Base-by-base conservation (phyloP, 2,329 filamentous ascomycete genomes). In the Hypoxylon sp. region DNA sequence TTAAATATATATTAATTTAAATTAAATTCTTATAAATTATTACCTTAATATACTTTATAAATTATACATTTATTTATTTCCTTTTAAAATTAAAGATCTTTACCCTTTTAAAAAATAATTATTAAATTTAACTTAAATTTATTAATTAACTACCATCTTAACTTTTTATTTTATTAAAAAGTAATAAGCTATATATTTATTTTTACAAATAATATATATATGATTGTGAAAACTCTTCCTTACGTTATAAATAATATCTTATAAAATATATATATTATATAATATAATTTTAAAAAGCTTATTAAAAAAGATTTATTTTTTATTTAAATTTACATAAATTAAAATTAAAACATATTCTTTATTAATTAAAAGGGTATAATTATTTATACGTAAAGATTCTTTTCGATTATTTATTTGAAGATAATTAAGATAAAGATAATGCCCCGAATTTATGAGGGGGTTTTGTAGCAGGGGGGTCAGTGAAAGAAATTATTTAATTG, bases 61-160 rank as follows among this genome's bases (percentile, higher is more conserved):
- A 9, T 19, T 34, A 32, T 51, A 19, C 9, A 34, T 51, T 9
- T 6, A 51, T 32, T 51, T 51, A 32, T 32, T 43, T 21, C 6
- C 21, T 43, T 23, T 23, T 23, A 23, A 3, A 1, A 19, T 43
- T 43, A 43, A 43, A 51, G 9, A 51, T 34, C 32, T 51, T 34
- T 19, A 51, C 30, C n/a, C n/a, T 21, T 21, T 43, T 34, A 51
- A 51, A 51, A 12, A 25, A 51, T 51, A 51, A 51, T 32, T 51
- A 51, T 21, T 19, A 32, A 21, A 19, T 32, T 51, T 32, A 51
- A 51, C 32, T 32, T 32, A 32, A 23, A 51, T 9, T 8, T 34
- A 19, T 51, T 51, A 51, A 51, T 19, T 51, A 51, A 51, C 32
- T 51, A 51, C 32, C 32, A 32, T 19, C 9, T 21, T 16, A 34